phyloP scores from a whole-genome alignment of 805 yeast genomes.

The Dipodascopsis uninucleata region DNA sequence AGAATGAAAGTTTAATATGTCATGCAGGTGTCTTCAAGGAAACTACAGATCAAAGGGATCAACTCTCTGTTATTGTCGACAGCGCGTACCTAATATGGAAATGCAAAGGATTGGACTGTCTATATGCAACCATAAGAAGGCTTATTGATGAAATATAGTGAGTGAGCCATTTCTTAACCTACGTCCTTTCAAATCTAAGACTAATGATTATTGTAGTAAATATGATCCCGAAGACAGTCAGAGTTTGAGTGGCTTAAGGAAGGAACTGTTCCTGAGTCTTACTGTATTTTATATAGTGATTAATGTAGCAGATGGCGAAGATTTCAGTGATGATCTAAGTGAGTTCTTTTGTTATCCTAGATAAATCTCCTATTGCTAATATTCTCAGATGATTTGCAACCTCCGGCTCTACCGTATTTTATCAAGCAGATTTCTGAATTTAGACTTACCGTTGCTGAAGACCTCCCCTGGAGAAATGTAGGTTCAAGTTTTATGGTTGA shows the following conservation, averaged over 20 bases:
- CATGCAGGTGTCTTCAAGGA: slow-evolving; percentile 11
- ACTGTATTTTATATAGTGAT: slow-evolving; percentile 20
- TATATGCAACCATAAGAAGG: slow-evolving; percentile 8
- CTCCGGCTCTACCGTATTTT: slow-evolving; percentile 18
- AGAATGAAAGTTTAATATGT: neutral
- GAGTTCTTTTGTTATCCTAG: neutral
- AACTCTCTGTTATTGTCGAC: slow-evolving; percentile 5
- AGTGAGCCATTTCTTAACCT: neutral
- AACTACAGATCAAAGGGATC: slow-evolving; percentile 10
- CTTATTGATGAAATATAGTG: slow-evolving; percentile 8
- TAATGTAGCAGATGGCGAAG: slow-evolving; percentile 1
- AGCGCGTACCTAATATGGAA: slow-evolving; percentile 4
- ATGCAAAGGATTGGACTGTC: slow-evolving; percentile 3
- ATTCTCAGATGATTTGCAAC: slow-evolving; percentile 1
- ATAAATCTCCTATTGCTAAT: neutral
- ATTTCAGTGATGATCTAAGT: slow-evolving; percentile 1
- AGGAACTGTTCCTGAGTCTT: slow-evolving; percentile 10
- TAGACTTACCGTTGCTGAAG: slow-evolving; percentile 10
- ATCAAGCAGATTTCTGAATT: slow-evolving; percentile 11
- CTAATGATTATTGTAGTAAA: neutral
- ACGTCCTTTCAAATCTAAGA: no score
- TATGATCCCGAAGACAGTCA: neutral
- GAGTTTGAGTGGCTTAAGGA: neutral
- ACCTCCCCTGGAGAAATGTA: slow-evolving; percentile 19
- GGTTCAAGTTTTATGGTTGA: neutral